Conservation (phyloP, 805 yeast genomes). For the Cyberlindnera meyerae region DNA sequence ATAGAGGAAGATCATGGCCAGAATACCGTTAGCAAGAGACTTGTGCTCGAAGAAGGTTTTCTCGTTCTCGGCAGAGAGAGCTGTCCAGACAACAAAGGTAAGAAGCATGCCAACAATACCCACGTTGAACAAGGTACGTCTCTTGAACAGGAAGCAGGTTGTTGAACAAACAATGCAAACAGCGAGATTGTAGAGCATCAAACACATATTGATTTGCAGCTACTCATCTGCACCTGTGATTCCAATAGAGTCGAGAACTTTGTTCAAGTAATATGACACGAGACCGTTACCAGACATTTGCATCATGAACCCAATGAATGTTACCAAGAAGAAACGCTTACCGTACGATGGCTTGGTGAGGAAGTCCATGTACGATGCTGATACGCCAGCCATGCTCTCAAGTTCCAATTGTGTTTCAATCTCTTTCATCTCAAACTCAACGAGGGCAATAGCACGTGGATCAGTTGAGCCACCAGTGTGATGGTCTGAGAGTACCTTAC, state of each 20-base stretch:
- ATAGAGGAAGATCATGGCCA: conserved; percentile 45
- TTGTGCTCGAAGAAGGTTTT: conserved; percentile 35
- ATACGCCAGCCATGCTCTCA: conserved; percentile 31
- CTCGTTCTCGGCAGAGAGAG: conserved; percentile 39
- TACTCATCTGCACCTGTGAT: conserved; percentile 39
- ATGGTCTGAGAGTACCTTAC: conserved; percentile 31
- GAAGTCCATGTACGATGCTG: conserved; percentile 34
- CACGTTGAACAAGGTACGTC: conserved; percentile 34
- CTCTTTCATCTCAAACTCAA: conserved; percentile 36
- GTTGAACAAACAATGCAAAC: conserved; percentile 24
- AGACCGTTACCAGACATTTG: conserved; percentile 45
- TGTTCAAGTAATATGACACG: conserved; percentile 43
- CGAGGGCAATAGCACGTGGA: conserved; percentile 18
- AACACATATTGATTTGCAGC: conserved; percentile 43
- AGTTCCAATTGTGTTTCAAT: conserved; percentile 34
- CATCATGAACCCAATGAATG: conserved; percentile 32
- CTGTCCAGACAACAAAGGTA: conserved; percentile 37
- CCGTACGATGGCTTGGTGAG: conserved; percentile 29
- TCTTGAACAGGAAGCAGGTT: conserved; percentile 24
- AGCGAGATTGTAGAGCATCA: conserved; percentile 40
- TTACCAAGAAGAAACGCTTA: conserved; percentile 34
- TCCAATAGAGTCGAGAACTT: conserved; percentile 48
- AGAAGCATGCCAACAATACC: conserved; percentile 32
- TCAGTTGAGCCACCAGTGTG: conserved; percentile 33
- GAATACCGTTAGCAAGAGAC: conserved; percentile 37